Base-by-base conservation (phyloP, 2,329 filamentous ascomycete genomes). In the Sporothrix pseudoabietina region DNA sequence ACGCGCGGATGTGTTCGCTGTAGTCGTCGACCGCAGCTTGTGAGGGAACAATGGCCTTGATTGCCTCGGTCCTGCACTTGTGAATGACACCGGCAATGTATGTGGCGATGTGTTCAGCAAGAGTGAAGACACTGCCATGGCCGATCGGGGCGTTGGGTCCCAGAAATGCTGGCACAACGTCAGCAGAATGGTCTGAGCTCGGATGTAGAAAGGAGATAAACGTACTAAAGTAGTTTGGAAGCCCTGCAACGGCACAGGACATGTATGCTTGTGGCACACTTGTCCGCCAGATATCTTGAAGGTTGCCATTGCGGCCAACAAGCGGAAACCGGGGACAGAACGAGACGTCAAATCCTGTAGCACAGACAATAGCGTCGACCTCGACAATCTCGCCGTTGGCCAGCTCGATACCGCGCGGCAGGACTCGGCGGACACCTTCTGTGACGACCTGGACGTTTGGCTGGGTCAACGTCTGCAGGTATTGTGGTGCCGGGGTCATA, bases 141-240 rank as follows among this genome's bases (percentile, higher is more conserved):
- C 82, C 83, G 65, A 87, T 85, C 5, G 85, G 86, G 2, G 82
- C 84, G 77, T 86, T 86, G 70, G 86, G 86, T 3, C 86, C 86
- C 47, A 87, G 79, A 77, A 87, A 87, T 8, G 82, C 84, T 86
- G 73, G 32, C 52, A 54, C 22, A 10, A 6, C 1, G 22, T 68
- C 9, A 68, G 41, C 26, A 22, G 4, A 14, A 3, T 16, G 12
- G 14, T 19, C 10, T 16, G n/a, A 26, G 12, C 12, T 14, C 2
- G 22, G 22, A 22, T 26, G 35, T 3, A 44, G 6, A 44, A 35
- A 39, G 63, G 68, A 65, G 69, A 47, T 22, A 3, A 19, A 78
- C 84, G 79, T 75, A 86, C 84, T 86, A 74, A 89, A 87, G 77
- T 87, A 88, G 76, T 88, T 88, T 0, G 87, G 86, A 73, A 88